Conservation (phyloP, 2,329 filamentous ascomycete species). For the Plenodomus tracheiphilus region DNA sequence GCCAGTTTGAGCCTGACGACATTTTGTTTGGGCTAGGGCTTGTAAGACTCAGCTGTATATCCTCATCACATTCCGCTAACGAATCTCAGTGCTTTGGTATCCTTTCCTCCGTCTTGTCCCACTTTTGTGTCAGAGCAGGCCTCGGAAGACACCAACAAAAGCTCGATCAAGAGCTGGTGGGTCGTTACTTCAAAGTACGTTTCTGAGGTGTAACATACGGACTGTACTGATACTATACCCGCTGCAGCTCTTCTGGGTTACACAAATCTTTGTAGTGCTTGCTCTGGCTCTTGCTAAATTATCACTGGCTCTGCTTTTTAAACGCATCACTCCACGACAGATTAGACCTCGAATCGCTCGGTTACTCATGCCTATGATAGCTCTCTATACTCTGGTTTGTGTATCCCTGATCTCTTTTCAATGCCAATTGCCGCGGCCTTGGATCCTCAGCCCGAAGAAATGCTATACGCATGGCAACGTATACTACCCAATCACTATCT, state of each 20-base stretch:
- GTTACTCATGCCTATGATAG: slow-evolving; percentile 10
- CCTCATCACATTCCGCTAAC: background rate
- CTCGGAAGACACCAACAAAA: slow-evolving; percentile 6
- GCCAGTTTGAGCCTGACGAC: slow-evolving; percentile 3
- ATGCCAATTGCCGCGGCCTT: slow-evolving; percentile 20
- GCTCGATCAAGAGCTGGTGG: slow-evolving; percentile 1
- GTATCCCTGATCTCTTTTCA: slow-evolving; percentile 17
- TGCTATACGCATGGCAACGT: slow-evolving; percentile 20
- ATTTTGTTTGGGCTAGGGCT: background rate
- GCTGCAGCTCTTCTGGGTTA: slow-evolving; percentile 7
- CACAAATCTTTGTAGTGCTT: slow-evolving; percentile 9
- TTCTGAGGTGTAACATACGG: background rate
- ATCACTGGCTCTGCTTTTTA: slow-evolving; percentile 8
- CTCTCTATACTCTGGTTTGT: slow-evolving; percentile 8
- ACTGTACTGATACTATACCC: too few species aligned
- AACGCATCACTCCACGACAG: slow-evolving; percentile 11
- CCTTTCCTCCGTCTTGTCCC: slow-evolving; percentile 3
- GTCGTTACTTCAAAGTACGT: slow-evolving; percentile 15
- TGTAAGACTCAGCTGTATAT: background rate
- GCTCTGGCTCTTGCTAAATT: slow-evolving; percentile 11
- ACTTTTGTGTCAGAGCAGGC: slow-evolving; percentile 2
- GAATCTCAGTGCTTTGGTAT: slow-evolving; percentile 3
- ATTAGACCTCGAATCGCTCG: background rate
- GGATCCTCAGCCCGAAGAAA: slow-evolving; percentile 7
- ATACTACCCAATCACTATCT: slow-evolving; percentile 18